Conservation (phyloP, 306 rosid genomes). For the Abrus pulchellus region DNA sequence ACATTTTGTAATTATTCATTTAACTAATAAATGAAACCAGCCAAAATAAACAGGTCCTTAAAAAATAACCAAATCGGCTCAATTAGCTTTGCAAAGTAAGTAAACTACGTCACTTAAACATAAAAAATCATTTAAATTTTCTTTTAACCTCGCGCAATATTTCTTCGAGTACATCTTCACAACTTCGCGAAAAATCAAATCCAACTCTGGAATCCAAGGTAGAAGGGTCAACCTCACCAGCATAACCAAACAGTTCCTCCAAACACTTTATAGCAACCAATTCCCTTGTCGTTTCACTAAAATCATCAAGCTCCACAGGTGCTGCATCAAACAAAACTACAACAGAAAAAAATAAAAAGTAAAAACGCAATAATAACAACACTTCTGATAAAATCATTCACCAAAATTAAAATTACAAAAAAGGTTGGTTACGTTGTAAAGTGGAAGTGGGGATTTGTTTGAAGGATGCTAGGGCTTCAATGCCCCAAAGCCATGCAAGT, state of each 20-base stretch:
- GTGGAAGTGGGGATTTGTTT: constrained; percentile 50
- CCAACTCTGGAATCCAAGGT: constrained; percentile 53
- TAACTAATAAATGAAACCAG: not conserved
- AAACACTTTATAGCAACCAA: constrained; percentile 76
- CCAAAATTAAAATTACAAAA: constrained; percentile 7
- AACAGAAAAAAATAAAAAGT: constrained; percentile 11
- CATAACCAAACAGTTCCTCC: constrained; percentile 59
- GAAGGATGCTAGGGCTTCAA: constrained; percentile 70
- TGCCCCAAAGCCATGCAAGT: constrained; percentile 74
- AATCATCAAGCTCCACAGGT: constrained; percentile 51
- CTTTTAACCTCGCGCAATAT: constrained; percentile 59
- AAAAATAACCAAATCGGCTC: constrained; percentile 22
- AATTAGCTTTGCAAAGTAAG: constrained; percentile 11
- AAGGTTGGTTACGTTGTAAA: constrained; percentile 54
- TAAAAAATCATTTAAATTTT: constrained; percentile 12
- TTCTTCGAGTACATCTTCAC: constrained; percentile 64
- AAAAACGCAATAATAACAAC: not conserved
- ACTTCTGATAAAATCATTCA: not conserved
- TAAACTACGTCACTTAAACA: constrained; percentile 2
- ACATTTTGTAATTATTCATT: not conserved
- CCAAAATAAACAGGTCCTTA: not conserved
- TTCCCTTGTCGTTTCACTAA: constrained; percentile 61
- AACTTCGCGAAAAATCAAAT: constrained; percentile 59
- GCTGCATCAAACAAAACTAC: constrained; percentile 63
- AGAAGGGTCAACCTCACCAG: constrained; percentile 37